Evolutionary conservation across 345 rosid genomes (phyloP), one percentile per base, ranked within the genome.

Genomic region (Moricandia arvensis): DNA sequence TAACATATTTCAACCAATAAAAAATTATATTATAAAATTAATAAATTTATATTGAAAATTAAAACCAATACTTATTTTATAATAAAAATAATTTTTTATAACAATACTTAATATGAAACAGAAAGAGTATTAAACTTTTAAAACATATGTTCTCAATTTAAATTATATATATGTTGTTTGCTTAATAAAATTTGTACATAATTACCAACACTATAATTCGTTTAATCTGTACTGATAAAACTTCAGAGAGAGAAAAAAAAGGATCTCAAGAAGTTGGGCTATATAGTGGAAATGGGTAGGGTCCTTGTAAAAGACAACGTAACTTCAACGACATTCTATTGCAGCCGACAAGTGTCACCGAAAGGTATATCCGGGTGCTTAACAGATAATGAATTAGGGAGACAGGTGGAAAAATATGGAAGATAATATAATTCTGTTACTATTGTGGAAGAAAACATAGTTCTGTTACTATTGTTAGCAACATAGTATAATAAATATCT

Each of bases 261-360:
- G 17, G 18, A 18, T 18, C 38, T 54, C 35, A 63, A n/a, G 60
- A 57, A 63, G 4, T 61, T 27, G 29, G 58, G 45, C 26, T 55
- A 31, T 21, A 38, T 63, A 77, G 66, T 63, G 63, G 74, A 24
- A 41, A 33, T 55, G 17, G 0, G 71, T 77, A 59, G 80, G 71
- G 11, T 60, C 75, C 15, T 55, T 64, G 8, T 10, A 15, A 70
- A 77, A 24, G 67, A 70, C 61, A 64, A 70, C 76, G 75, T 77
- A 64, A 77, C 21, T 71, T 57, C 41, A 63, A 77, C 37, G 76
- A 71, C 75, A 63, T 59, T 68, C 61, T 68, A 18, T 10, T 33
- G 72, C 72, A 27, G 61, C 59, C 80, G 70, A 76, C 70, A 63
- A 54, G 24, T 30, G 57, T 76, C 70, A 57, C 80, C 67, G 57